Evolutionary conservation across 1,284 basidiomycete genomes (phyloP).

Genomic region (Tilletiaria anomala): DNA sequence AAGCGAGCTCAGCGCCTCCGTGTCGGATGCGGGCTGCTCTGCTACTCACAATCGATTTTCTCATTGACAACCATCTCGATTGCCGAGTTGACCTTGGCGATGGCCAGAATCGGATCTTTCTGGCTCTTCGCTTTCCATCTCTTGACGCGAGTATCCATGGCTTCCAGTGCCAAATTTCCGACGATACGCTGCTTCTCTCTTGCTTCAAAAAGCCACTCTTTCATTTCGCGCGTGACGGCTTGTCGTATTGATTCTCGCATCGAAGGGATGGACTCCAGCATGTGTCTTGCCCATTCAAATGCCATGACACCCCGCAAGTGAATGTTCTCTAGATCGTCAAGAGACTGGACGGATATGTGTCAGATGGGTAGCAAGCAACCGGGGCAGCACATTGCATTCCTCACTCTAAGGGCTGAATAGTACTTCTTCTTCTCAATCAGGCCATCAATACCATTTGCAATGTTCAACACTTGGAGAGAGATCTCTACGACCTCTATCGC

Average conservation of each 20-base stretch:
- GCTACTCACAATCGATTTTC: slow-evolving; percentile 68
- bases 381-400: slow-evolving; percentile 39
- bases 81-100: slow-evolving; percentile 78
- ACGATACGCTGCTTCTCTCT: slow-evolving; percentile 75
- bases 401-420: slow-evolving; percentile 70
- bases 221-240: slow-evolving; percentile 83
- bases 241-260: slow-evolving; percentile 75
- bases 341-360: slow-evolving; percentile 13
- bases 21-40: background rate
- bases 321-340: slow-evolving; percentile 57
- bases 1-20: slow-evolving; percentile 1
- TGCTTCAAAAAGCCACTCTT: slow-evolving; percentile 92
- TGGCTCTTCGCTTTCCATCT: slow-evolving; percentile 54
- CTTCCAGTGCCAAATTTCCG: slow-evolving; percentile 73
- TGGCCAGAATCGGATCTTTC: slow-evolving; percentile 41
- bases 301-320: slow-evolving; percentile 69
- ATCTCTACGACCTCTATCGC: slow-evolving; percentile 87
- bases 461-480: slow-evolving; percentile 77
- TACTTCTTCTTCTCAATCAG: slow-evolving; percentile 82
- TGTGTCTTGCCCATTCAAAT: slow-evolving; percentile 80
- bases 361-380: background rate
- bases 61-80: slow-evolving; percentile 89
- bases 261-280: slow-evolving; percentile 80
- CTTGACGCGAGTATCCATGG: slow-evolving; percentile 69
- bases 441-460: slow-evolving; percentile 81